phyloP scores from a whole-genome alignment of 192 early-diverging fungal genomes.

The Podila horticola region DNA sequence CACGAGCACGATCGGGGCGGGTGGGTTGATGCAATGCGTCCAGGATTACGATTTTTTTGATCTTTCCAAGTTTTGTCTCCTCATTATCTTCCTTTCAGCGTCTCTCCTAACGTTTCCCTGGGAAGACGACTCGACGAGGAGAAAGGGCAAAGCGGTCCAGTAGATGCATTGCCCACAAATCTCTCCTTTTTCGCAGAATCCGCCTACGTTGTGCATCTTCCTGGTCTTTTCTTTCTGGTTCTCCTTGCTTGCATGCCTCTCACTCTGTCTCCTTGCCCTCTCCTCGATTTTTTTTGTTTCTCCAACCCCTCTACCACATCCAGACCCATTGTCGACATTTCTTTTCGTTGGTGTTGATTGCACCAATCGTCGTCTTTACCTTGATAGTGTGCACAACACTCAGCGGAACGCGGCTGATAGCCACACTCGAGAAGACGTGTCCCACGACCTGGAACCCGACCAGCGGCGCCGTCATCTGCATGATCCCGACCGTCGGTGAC shows the following conservation, averaged over 20 bases:
- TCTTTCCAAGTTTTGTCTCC: too few relatives aligned
- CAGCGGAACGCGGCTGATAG: constrained; percentile 83
- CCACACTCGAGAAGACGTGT: constrained; percentile 82
- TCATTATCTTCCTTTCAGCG: too few relatives aligned
- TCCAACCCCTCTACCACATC: background rate
- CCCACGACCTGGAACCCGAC: constrained; percentile 85
- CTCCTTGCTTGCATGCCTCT: background rate
- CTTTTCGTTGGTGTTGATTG: background rate
- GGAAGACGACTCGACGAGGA: too few relatives aligned
- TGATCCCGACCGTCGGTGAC: constrained; percentile 60
- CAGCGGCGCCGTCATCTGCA: constrained; percentile 75
- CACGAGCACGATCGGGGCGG: too few relatives aligned
- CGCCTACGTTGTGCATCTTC: background rate
- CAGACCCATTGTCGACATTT: background rate
- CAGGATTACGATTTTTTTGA: too few relatives aligned
- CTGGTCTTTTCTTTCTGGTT: background rate
- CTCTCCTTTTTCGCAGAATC: background rate
- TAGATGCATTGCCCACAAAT: background rate
- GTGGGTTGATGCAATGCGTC: too few relatives aligned
- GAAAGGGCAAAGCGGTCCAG: background rate
- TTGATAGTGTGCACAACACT: constrained; percentile 92
- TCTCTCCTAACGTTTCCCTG: too few relatives aligned
- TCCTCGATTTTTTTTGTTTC: background rate
- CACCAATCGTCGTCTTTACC: constrained; percentile 56
- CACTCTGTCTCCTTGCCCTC: background rate